Percentiles rank a stretch among this genome's conserved stretches.
Conservation (phyloP, 2,329 filamentous ascomycete species). For the Verticillium longisporum region DNA sequence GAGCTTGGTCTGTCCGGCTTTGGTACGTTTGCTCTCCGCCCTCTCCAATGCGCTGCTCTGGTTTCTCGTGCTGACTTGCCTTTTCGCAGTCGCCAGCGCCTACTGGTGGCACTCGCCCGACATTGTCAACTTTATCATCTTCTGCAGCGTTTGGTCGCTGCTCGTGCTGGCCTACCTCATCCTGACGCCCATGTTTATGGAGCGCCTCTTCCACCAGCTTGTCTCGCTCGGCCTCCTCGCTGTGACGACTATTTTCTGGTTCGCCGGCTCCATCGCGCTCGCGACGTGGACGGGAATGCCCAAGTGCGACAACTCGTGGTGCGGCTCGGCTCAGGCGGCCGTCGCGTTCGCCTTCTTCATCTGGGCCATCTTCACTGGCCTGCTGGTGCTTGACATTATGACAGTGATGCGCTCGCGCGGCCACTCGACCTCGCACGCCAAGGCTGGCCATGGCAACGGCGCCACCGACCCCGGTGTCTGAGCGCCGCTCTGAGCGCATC, state of each 20-base stretch:
- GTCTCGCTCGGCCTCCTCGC: constrained; percentile 61
- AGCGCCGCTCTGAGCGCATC: not conserved
- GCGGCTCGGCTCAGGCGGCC: constrained; percentile 55
- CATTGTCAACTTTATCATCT: constrained; percentile 70
- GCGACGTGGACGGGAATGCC: constrained; percentile 57
- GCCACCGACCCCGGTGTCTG: constrained; percentile 10
- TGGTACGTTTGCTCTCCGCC: constrained; percentile 37
- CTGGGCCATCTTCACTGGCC: constrained; percentile 44
- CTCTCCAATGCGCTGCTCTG: not conserved
- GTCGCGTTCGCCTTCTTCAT: constrained; percentile 61
- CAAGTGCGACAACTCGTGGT: constrained; percentile 45
- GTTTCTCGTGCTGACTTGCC: not conserved
- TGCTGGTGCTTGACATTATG: constrained; percentile 40
- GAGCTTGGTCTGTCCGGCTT: constrained; percentile 71
- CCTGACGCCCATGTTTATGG: constrained; percentile 57
- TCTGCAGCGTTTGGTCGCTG: constrained; percentile 70
- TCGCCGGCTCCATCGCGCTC: constrained; percentile 74
- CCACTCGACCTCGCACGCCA: constrained; percentile 14
- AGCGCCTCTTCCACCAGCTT: constrained; percentile 54
- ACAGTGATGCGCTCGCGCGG: constrained; percentile 34
- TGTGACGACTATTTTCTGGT: constrained; percentile 83
- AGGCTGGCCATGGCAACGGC: constrained; percentile 6
- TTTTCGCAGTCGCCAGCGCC: constrained; percentile 43
- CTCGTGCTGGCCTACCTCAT: constrained; percentile 65
- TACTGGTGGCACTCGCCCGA: constrained; percentile 36